Base-by-base conservation (phyloP, 805 yeast species). In the Wickerhamiella siamensis region DNA sequence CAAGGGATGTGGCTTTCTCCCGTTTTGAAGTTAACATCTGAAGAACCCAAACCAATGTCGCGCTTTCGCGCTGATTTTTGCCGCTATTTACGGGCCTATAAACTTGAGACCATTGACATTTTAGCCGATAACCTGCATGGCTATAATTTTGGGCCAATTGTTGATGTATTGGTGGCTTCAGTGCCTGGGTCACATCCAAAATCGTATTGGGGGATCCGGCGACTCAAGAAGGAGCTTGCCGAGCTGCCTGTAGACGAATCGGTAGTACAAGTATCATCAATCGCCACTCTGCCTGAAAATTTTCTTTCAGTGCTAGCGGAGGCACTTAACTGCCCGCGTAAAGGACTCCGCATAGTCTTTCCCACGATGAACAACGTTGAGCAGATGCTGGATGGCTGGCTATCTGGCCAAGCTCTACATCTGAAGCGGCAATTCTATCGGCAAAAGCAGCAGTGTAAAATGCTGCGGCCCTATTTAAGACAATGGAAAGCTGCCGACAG, bases 391-490 rank as follows among this genome's bases (percentile, higher is more conserved):
- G 56, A 68, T 31, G 79, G 79, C 2, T 65, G 60, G 47, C 52
- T 47, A 2, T 63, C 75, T 1, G 81, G 79, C 1, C 59, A 59
- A 2, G 70, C 76, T 36, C 57, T 74, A 1, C 75, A 71, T 49
- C 69, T 65, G 54, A 67, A 67, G 32, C 53, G 59, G 10, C 43
- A 44, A 9, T 43, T 53, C 3, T 50, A 45, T 10, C 47, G 50
- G 2, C 58, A 56, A 14, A 16, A 46, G 29, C 48, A 56, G 14
- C 79, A 74, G 39, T 63, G 68, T 44, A 47, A 55, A 4, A 63
- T 66, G 14, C 47, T 79, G 15, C 51, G 53, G 33, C 66, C 68
- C 1, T 63, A 63, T 40, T 55, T 77, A n/a, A 51, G 66, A 47
- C 57, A 55, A 40, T 75, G 82, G 79, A 54, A 56, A 4, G 49